A percentile compares a stretch with the other conserved stretches of the same genome.
These are phyloP conservation scores for Diplogelasinospora grovesii DNA, from an alignment of 495 filamentous ascomycete genomes.

Conservation along the genomic window DNA sequence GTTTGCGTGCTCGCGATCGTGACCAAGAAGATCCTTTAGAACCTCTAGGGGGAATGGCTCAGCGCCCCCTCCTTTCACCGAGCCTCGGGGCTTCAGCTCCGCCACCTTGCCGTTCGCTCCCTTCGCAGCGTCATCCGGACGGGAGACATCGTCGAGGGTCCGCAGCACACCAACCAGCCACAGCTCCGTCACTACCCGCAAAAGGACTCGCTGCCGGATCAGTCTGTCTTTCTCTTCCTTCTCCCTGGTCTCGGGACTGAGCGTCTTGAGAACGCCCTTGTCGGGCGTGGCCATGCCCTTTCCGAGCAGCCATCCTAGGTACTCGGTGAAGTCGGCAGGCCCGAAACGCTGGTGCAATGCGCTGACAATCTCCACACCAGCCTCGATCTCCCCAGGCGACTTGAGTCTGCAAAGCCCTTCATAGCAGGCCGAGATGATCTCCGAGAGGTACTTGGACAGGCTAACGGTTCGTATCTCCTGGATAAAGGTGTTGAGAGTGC, in stretches of 20 bases:
- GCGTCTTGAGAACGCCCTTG: slow-evolving; percentile 70
- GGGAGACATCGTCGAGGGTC: slow-evolving; percentile 81
- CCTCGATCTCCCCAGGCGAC: slow-evolving; percentile 79
- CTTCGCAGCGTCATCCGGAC: slow-evolving; percentile 73
- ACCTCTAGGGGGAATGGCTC: slow-evolving; percentile 96
- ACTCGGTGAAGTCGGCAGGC: slow-evolving; percentile 80
- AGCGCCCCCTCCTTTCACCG: slow-evolving; percentile 49
- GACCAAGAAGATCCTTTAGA: slow-evolving; percentile 87
- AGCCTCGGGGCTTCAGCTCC: slow-evolving; percentile 46
- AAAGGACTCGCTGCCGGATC: slow-evolving; percentile 73
- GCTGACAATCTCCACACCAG: slow-evolving; percentile 86
- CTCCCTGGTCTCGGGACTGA: slow-evolving; percentile 76
- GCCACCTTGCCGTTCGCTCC: slow-evolving; percentile 46
- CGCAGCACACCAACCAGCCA: slow-evolving; percentile 88
- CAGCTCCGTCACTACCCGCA: slow-evolving; percentile 88
- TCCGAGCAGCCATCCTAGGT: slow-evolving; percentile 87
- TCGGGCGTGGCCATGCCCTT: slow-evolving; percentile 90
- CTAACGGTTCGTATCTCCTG: slow-evolving; percentile 89
- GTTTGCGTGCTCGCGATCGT: slow-evolving; percentile 88
- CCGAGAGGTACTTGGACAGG: slow-evolving; percentile 93
- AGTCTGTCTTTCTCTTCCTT: slow-evolving; percentile 94
- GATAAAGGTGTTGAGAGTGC: slow-evolving; percentile 73
- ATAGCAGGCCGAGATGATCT: slow-evolving; percentile 96
- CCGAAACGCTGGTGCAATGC: slow-evolving; percentile 95
- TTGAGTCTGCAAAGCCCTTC: slow-evolving; percentile 92